Base-by-base conservation (phyloP, 2,329 filamentous ascomycete species). In the Aspergillus jensenii region DNA sequence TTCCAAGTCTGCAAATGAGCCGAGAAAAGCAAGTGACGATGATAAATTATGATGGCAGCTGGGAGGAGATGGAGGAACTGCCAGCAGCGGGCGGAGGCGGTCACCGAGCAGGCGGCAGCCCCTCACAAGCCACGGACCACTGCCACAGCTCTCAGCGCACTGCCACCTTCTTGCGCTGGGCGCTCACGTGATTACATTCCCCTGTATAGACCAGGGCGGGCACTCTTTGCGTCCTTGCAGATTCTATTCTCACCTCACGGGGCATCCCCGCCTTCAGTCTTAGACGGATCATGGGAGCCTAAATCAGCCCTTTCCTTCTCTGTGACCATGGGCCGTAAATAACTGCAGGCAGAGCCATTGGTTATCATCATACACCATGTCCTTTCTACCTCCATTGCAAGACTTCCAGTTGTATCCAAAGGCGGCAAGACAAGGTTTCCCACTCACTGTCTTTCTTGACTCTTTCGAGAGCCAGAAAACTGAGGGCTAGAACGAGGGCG, bases 31-130 rank as follows among this genome's bases (percentile, higher is more conserved):
- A 55, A 45, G 41, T 14, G 44, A 52, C 39, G 56, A 45, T 23
- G 58, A 59, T 55, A 58, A 57, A 64, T 59, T 56, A 63, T 64
- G 62, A 65, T 58, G 61, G 53, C 52, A 59, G 45, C 52, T 59
- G 58, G 55, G 52, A 56, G 40, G 47, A 51, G 12, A n/a, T 37
- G 54, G 27, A 37, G 44, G 23, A 33, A 27, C 43, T 19, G 41
- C n/a, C 21, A 55, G 44, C 49, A n/a, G 44, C 49, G 15, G 23
- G 15, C 46, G 58, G 56, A 64, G 62, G 60, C 60, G 62, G 62
- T 64, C 58, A 59, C 45, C 17, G 25, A n/a, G 8, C 23, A n/a
- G 35, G 7, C 12, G 14, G 12, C 41, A 40, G 15, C 27, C n/a
- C 17, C 56, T 35, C 55, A 43, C 56, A 49, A 48, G 56, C 56